Evolutionary conservation across 768 basidiomycete genomes (phyloP).

Genomic region (Austroboletus festivus): DNA sequence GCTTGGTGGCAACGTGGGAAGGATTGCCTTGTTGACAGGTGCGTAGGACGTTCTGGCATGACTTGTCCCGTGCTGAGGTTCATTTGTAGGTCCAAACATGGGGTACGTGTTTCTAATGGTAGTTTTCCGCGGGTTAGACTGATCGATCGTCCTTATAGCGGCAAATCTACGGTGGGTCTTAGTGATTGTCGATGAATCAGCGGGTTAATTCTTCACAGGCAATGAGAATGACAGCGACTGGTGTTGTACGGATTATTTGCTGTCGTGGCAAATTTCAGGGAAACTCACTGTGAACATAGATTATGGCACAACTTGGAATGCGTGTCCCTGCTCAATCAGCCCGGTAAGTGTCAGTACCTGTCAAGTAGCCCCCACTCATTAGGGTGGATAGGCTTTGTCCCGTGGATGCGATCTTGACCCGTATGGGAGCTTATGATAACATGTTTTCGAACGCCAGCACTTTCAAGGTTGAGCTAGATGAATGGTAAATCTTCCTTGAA

Average conservation of each 20-base stretch:
- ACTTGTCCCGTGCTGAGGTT: not conserved
- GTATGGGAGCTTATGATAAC: slow-evolving; percentile 99
- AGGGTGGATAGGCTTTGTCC: slow-evolving; percentile 63
- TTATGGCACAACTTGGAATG: slow-evolving; percentile 96
- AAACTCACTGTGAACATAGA: slow-evolving; percentile 37
- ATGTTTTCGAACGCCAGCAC: slow-evolving; percentile 94
- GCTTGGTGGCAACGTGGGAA: slow-evolving; percentile 71
- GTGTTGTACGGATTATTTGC: slow-evolving; percentile 54
- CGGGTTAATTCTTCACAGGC: slow-evolving; percentile 37
- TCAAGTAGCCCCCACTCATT: slow-evolving; percentile 4
- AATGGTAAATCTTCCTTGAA: slow-evolving; percentile 57
- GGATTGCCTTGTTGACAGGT: slow-evolving; percentile 87
- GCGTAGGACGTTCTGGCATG: slow-evolving; percentile 19
- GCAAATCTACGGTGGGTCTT: slow-evolving; percentile 66
- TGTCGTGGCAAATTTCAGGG: not conserved
- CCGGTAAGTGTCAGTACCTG: slow-evolving; percentile 41
- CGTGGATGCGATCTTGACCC: slow-evolving; percentile 87
- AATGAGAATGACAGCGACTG: slow-evolving; percentile 95
- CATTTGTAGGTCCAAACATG: slow-evolving; percentile 72
- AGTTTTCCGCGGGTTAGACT: not conserved
- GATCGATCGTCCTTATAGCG: slow-evolving; percentile 38
- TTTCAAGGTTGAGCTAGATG: slow-evolving; percentile 98
- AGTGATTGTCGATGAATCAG: not conserved
- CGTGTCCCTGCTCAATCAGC: slow-evolving; percentile 84
- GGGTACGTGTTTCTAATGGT: slow-evolving; percentile 68